Conservation (phyloP, 2,329 filamentous ascomycete genomes). For the Myriangium duriaei region DNA sequence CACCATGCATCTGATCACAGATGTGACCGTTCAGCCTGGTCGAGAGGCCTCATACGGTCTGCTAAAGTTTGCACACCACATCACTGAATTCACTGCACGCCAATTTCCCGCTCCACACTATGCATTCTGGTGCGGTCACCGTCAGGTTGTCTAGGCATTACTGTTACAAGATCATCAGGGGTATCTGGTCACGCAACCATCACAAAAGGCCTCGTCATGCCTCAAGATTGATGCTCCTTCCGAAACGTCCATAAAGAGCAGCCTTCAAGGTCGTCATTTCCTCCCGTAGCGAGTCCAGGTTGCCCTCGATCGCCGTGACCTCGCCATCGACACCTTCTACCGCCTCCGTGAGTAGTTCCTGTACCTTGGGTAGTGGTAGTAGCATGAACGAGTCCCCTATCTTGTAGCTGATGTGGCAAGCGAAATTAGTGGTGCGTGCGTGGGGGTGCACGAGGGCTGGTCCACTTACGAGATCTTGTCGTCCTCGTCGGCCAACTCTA, state of each 20-base stretch:
- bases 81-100: no score
- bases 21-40: no score
- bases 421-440: background rate
- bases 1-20: no score
- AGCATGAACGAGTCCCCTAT: conserved; percentile 94
- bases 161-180: no score
- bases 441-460: background rate
- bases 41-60: no score
- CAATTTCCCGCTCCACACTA: no score
- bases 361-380: conserved; percentile 69
- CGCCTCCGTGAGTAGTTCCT: conserved; percentile 65
- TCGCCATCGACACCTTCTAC: conserved; percentile 65
- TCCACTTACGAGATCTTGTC: conserved; percentile 73
- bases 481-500: conserved; percentile 92
- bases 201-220: conserved; percentile 41
- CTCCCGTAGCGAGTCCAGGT: conserved; percentile 59
- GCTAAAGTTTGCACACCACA: no score
- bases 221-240: conserved; percentile 92
- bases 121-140: no score
- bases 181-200: no score
- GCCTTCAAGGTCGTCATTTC: conserved; percentile 88
- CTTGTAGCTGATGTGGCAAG: conserved; percentile 65
- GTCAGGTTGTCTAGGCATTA: no score
- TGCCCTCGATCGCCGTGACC: conserved; percentile 63
- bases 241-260: conserved; percentile 85